Evolutionary conservation across 768 basidiomycete genomes (phyloP).

Genomic region (Trametes cubensis): DNA sequence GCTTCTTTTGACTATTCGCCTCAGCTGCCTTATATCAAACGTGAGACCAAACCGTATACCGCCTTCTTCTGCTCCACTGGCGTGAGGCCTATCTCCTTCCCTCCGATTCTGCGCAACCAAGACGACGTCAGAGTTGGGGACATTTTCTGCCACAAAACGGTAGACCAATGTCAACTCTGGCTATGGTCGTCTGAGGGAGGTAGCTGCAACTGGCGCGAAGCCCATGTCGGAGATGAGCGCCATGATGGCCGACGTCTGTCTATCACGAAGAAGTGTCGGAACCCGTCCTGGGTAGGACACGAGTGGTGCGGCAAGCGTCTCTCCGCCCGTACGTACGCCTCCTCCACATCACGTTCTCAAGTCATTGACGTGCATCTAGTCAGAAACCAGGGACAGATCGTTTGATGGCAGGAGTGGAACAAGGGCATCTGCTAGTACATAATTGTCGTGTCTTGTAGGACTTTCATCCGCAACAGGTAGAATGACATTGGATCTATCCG

Average conservation of each 20-base stretch:
- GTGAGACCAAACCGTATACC: too few species aligned
- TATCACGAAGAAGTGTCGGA: neutral
- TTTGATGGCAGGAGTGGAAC: too few species aligned
- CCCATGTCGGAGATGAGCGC: neutral
- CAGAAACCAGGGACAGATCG: neutral
- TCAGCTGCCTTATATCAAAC: too few species aligned
- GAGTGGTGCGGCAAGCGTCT: neutral
- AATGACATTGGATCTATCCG: too few species aligned
- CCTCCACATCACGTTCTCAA: too few species aligned
- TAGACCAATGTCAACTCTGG: neutral
- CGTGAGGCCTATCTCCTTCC: too few species aligned
- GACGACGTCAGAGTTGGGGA: neutral
- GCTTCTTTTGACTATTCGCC: too few species aligned
- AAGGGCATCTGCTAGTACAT: neutral
- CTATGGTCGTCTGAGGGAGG: neutral
- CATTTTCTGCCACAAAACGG: neutral
- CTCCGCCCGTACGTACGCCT: neutral
- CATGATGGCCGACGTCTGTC: neutral
- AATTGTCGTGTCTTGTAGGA: too few species aligned
- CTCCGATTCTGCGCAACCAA: neutral
- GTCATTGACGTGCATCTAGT: neutral
- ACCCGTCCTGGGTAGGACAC: constrained; percentile 1
- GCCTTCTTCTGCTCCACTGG: too few species aligned
- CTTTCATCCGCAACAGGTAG: too few species aligned
- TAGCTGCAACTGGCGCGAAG: neutral